Base-by-base conservation (phyloP, 2,329 filamentous ascomycete genomes). In the Sclerotinia glacialis region DNA sequence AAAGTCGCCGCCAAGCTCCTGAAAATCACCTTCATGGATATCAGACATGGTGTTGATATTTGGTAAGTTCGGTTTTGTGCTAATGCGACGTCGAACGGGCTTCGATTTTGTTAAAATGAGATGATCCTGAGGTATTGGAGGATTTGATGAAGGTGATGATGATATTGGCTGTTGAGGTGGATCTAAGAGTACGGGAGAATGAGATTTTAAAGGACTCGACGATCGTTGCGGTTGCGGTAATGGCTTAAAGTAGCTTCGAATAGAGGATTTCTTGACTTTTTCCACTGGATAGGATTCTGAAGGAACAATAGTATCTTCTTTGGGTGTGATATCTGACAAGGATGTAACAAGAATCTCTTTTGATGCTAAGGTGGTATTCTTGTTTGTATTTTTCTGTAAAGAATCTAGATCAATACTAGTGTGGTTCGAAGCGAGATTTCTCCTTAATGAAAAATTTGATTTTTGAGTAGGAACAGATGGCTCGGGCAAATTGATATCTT, bases 201-300 rank as follows among this genome's bases (percentile, higher is more conserved):
- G 67, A 31, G 55, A 60, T 21, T 63, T 59, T 6, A 66, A 18
- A 5, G 69, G 67, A 65, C 68, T 72, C 37, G 68, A 69, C 26
- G 69, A 69, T 26, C 53, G 65, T 46, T 31, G 52, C 59, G 52
- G n/a, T 49, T 50, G 59, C 14, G 59, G 62, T 23, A 71, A 21
- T 44, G 72, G 70, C 52, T 70, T 70, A 66, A 76, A 75, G 46
- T 74, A 76, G 61, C 65, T 72, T 40, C 67, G 65, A 55, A 76
- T 76, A 3, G 70, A 70, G 5, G 64, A 66, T 44, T 67, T 68
- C 47, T 68, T 68, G 23, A 67, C n/a, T 65, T 68, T 67, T 47
- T 70, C 69, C 26, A 62, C 31, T 26, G 37, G 54, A 59, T 58
- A 46, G 2, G 58, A 14, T 28, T 52, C 34, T 52, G 40, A 12